Base-by-base conservation (phyloP, 768 basidiomycete species). In the Tephrocybe sp. region DNA sequence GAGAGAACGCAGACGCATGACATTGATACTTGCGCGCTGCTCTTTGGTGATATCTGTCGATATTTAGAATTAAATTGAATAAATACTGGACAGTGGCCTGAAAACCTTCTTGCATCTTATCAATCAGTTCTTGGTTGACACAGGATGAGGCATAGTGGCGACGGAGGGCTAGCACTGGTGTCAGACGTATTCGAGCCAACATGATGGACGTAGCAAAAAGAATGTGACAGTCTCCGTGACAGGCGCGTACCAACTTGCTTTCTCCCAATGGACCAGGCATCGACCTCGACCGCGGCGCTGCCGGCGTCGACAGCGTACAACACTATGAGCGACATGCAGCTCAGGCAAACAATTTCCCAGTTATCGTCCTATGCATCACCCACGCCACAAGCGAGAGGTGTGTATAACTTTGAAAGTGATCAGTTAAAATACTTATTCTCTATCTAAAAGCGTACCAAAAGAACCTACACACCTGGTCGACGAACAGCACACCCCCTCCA, bases 381-480 rank as follows among this genome's bases (percentile, higher is more conserved):
- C 22, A 65, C 64, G 9, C 69, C 71, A 2, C 70, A 65, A 26
- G 32, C 57, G 59, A 37, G 67, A 49, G 34, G 49, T 47, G 4
- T 13, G 16, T 26, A 5, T 9, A 16, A 21, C 45, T 38, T 35
- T 30, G 36, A 28, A 11, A n/a, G 27, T 22, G 39, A 38, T 41
- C 25, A 53, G 49, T 39, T 24, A 12, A 18, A 16, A 41, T 44
- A 11, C 38, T 42, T 26, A 26, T 45, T 52, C 44, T 39, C n/a
- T 39, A 37, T 3, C 2, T 8, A 21, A 27, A 36, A 81, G 79
- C 78, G 2, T 88, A 88, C 60, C 71, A 80, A 52, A 86, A 82
- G 74, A 88, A 88, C 56, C 70, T 88, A 13, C 78, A 83, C 26
- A 82, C 79, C 19, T 88, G 86, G 86, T 83, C 85, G 4, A 73